These are phyloP conservation scores for Fusarium sp. DNA, from an alignment of 2,329 filamentous ascomycete genomes.

Conservation along the genomic window DNA sequence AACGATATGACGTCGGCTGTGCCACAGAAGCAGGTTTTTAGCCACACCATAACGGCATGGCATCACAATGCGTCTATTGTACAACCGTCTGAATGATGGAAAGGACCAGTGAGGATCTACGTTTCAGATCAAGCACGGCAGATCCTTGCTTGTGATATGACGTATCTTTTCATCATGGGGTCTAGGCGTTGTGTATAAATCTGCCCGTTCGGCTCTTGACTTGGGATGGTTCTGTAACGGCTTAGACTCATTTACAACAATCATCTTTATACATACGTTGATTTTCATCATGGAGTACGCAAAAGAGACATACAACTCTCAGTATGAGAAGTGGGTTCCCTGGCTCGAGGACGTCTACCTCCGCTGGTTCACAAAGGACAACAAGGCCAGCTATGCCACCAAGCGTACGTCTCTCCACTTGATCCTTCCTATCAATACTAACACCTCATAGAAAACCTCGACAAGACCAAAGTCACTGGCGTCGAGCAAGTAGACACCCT, in stretches of 20 bases:
- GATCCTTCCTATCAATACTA: neutral
- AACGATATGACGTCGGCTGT: constrained; percentile 38
- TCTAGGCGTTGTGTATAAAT: constrained; percentile 29
- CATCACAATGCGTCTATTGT: constrained; percentile 38
- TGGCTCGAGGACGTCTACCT: constrained; percentile 82
- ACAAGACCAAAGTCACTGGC: constrained; percentile 77
- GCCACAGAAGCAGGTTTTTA: constrained; percentile 43
- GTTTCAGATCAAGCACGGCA: constrained; percentile 17
- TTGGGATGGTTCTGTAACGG: neutral
- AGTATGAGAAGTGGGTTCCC: constrained; percentile 81
- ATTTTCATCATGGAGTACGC: constrained; percentile 63
- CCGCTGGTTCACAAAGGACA: constrained; percentile 78
- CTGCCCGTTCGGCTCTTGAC: neutral
- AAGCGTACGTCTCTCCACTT: constrained; percentile 63
- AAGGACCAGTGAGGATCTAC: constrained; percentile 35
- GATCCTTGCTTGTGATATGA: constrained; percentile 34
- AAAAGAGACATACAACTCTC: constrained; percentile 73
- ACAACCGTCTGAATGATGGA: constrained; percentile 19
- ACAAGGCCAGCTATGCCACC: constrained; percentile 77
- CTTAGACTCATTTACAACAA: neutral
- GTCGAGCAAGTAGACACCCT: constrained; percentile 73
- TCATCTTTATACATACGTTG: neutral
- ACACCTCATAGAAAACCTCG: constrained; percentile 65
- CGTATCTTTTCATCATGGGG: constrained; percentile 33
- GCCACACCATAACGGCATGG: constrained; percentile 36